Evolutionary conservation across 805 yeast genomes (phyloP).

Genomic region (Yamadazyma olivae): DNA sequence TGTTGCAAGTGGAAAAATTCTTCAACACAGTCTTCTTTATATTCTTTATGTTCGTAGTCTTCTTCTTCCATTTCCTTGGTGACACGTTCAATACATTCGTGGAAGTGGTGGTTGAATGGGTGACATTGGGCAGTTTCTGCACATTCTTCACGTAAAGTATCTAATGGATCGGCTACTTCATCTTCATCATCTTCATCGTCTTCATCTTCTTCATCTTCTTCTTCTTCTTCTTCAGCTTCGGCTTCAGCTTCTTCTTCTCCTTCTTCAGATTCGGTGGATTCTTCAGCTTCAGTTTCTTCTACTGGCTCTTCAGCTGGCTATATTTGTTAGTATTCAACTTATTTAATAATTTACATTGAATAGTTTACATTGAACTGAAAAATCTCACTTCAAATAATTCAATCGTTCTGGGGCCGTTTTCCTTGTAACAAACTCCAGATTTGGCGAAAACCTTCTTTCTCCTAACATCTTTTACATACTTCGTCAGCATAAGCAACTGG

Average conservation of each 20-base stretch:
- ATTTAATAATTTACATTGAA: no score
- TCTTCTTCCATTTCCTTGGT: constrained; percentile 81
- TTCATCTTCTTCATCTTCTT: constrained; percentile 56
- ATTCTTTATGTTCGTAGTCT: constrained; percentile 71
- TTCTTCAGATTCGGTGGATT: constrained; percentile 32
- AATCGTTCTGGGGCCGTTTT: no score
- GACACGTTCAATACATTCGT: constrained; percentile 95
- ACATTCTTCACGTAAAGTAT: constrained; percentile 53
- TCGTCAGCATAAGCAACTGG: constrained; percentile 88
- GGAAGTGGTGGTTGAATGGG: constrained; percentile 80
- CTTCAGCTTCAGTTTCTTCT: constrained; percentile 14
- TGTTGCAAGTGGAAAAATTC: constrained; percentile 97
- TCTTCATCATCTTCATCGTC: constrained; percentile 69
- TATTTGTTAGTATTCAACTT: constrained; percentile 4
- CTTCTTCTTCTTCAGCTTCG: constrained; percentile 43
- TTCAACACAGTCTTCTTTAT: constrained; percentile 97
- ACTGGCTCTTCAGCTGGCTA: constrained; percentile 20
- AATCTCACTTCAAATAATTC: no score
- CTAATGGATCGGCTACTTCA: constrained; percentile 52
- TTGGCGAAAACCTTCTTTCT: no score
- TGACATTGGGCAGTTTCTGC: constrained; percentile 63
- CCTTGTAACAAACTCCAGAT: no score
- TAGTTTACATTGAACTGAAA: no score
- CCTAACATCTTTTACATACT: constrained; percentile 34
- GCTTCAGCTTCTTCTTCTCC: constrained; percentile 37